These are phyloP conservation scores for Tylopilus microsporus DNA, from an alignment of 1,284 basidiomycete species.

Conservation along the genomic window DNA sequence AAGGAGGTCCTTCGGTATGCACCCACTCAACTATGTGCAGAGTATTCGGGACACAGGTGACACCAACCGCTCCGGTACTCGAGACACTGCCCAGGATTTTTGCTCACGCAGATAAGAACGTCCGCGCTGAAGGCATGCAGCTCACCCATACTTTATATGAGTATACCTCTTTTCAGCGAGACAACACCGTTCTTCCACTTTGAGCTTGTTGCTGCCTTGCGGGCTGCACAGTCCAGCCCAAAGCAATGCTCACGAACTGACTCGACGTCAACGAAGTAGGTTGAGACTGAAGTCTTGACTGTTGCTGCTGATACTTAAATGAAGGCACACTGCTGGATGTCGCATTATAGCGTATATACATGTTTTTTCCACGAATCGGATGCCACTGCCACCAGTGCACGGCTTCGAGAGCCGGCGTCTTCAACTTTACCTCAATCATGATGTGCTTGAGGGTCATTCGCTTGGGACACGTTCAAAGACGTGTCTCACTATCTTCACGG, in stretches of 20 bases:
- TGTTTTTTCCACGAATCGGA: no score
- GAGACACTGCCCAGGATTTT: conserved; percentile 88
- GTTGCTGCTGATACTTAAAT: background rate
- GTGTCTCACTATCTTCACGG: conserved; percentile 19
- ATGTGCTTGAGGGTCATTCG: conserved; percentile 10
- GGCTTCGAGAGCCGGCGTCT: no score
- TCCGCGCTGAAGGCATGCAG: conserved; percentile 84
- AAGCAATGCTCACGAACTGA: conserved; percentile 7
- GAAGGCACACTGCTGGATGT: no score
- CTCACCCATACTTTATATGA: no score
- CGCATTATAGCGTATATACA: no score
- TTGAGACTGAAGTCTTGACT: background rate
- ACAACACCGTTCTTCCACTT: no score
- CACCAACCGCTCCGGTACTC: conserved; percentile 75
- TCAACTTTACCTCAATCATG: no score
- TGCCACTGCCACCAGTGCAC: no score
- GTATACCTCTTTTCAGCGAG: no score
- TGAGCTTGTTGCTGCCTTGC: no score
- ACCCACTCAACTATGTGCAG: conserved; percentile 38
- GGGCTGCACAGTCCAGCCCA: conserved; percentile 7
- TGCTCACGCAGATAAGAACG: conserved; percentile 91
- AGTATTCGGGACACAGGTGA: conserved; percentile 75
- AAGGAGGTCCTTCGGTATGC: conserved; percentile 65
- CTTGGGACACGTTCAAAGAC: background rate
- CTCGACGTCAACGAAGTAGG: conserved; percentile 13